These are phyloP conservation scores for Lichtheimia hyalospora DNA, from an alignment of 371 early-diverging fungal genomes.

Conservation along the genomic window DNA sequence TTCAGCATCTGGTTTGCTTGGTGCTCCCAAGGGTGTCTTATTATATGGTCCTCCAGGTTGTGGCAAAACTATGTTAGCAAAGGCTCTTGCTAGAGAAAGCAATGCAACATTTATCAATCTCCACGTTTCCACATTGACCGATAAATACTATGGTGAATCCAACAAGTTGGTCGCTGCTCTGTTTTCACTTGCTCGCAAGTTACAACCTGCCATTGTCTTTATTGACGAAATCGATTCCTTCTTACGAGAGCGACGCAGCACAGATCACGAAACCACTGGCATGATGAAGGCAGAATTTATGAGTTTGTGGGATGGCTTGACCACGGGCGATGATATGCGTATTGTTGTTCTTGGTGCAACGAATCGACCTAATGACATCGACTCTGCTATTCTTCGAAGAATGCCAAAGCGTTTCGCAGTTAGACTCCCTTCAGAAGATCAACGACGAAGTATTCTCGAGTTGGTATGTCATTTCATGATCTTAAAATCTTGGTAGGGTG, in stretches of 20 bases:
- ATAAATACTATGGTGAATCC: conserved; percentile 98
- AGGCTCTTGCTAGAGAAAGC: conserved; percentile 95
- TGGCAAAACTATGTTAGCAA: conserved; percentile 98
- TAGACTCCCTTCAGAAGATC: conserved; percentile 84
- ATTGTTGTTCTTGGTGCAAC: conserved; percentile 93
- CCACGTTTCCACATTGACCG: conserved; percentile 93
- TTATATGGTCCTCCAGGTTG: conserved; percentile 96
- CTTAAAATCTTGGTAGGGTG: neutral
- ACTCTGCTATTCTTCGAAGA: conserved; percentile 91
- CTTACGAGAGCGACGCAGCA: conserved; percentile 85
- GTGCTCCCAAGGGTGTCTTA: conserved; percentile 93
- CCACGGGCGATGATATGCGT: conserved; percentile 73
- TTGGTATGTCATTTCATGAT: conserved; percentile 48
- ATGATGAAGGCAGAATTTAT: conserved; percentile 99
- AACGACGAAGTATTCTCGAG: conserved; percentile 87
- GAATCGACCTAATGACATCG: conserved; percentile 97
- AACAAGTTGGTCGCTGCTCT: conserved; percentile 92
- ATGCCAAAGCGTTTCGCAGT: conserved; percentile 97
- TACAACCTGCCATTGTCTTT: conserved; percentile 95
- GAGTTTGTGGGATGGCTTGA: conserved; percentile 97
- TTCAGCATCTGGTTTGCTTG: conserved; percentile 82
- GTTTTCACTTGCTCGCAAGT: conserved; percentile 90
- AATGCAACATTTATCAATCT: conserved; percentile 95
- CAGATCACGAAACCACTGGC: conserved; percentile 93
- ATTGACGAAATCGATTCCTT: conserved; percentile 98